Conservation (phyloP, 371 early-diverging fungal genomes). For the Mucor plumbeus region DNA sequence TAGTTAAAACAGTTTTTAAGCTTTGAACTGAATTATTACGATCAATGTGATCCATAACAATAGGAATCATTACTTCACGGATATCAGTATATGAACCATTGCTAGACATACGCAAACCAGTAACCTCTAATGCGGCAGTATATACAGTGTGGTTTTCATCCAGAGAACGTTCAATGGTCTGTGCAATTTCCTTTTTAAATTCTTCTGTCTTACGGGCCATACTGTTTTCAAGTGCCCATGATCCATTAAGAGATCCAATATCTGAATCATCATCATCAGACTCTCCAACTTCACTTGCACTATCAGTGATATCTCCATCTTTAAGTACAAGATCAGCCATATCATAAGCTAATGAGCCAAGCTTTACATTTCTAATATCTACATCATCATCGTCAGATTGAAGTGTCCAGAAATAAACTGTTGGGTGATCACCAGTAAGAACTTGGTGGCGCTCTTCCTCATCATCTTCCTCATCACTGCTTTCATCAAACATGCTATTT, state of each 20-base stretch:
- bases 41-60: constrained; percentile 65
- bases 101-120: constrained; percentile 88
- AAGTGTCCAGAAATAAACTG: constrained; percentile 56
- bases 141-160: constrained; percentile 78
- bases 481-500: constrained; percentile 46
- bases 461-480: constrained; percentile 56
- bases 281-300: constrained; percentile 64
- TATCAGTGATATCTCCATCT: constrained; percentile 50
- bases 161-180: constrained; percentile 83
- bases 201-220: constrained; percentile 60
- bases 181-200: constrained; percentile 78
- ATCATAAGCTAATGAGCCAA: constrained; percentile 53
- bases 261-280: constrained; percentile 55
- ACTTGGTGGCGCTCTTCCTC: constrained; percentile 41
- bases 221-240: constrained; percentile 38
- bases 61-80: constrained; percentile 74
- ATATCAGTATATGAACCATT: constrained; percentile 85
- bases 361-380: constrained; percentile 50
- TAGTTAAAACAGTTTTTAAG: constrained; percentile 53
- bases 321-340: constrained; percentile 48
- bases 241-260: constrained; percentile 40
- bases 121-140: constrained; percentile 85
- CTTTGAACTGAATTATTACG: constrained; percentile 41
- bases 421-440: constrained; percentile 45
- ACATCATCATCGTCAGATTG: constrained; percentile 50